A percentile compares a stretch with the other conserved stretches of the same genome.
Evolutionary conservation across 805 yeast genomes (phyloP).

Genomic region (Blastobotrys muscicola): DNA sequence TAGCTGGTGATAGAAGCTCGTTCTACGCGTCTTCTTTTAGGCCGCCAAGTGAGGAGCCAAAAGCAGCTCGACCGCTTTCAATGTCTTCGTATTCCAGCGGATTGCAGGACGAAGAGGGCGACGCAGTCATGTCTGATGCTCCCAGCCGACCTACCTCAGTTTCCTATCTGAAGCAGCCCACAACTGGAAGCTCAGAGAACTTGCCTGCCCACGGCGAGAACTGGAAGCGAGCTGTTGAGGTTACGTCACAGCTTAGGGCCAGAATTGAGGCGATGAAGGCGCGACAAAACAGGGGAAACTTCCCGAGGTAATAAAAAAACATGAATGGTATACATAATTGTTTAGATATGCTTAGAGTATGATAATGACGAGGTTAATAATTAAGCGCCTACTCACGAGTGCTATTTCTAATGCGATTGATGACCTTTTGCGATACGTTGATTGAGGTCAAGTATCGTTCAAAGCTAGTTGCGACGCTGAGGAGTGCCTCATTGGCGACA

Average conservation of each 20-base stretch:
- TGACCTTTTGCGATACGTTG: too few relatives aligned
- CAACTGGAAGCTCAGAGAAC: background rate
- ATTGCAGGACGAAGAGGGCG: conserved; percentile 3
- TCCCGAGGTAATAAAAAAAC: background rate
- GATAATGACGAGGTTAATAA: too few relatives aligned
- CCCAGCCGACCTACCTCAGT: conserved; percentile 1
- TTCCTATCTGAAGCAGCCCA: background rate
- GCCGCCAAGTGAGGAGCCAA: background rate
- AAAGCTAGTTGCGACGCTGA: too few relatives aligned
- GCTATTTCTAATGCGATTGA: too few relatives aligned
- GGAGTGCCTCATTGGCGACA: too few relatives aligned
- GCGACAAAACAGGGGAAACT: conserved; percentile 8
- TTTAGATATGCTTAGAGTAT: too few relatives aligned
- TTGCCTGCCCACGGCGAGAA: conserved; percentile 26
- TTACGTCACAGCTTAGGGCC: conserved; percentile 75
- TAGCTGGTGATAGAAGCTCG: background rate
- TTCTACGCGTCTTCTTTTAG: background rate
- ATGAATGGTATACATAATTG: background rate
- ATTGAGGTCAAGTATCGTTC: too few relatives aligned
- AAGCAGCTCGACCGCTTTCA: background rate
- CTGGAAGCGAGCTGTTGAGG: conserved; percentile 87
- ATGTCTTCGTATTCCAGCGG: background rate
- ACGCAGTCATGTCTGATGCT: conserved; percentile 4
- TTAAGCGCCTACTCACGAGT: too few relatives aligned
- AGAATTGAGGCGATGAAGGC: conserved; percentile 86